Conservation (phyloP, 2,329 filamentous ascomycete genomes). For the Xylariaceae sp. region DNA sequence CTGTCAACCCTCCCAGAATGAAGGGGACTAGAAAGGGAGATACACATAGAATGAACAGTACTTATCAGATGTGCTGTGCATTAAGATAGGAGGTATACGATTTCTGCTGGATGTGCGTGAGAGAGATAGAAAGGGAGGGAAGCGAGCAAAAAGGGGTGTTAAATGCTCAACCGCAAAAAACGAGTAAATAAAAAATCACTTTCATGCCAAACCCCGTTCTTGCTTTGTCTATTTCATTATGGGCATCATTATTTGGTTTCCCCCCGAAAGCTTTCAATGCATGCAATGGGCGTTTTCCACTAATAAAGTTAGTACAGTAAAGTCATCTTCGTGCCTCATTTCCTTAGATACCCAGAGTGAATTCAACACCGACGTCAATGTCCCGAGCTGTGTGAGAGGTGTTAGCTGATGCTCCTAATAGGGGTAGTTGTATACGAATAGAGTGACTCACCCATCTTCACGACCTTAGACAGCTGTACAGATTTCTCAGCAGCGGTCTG, state of each 20-base stretch:
- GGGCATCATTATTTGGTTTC: constrained; percentile 11
- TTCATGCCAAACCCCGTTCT: constrained; percentile 12
- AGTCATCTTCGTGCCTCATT: constrained; percentile 22
- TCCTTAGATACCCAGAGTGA: constrained; percentile 83
- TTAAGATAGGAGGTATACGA: no score
- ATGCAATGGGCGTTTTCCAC: constrained; percentile 20
- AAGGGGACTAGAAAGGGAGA: no score
- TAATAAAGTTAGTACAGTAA: constrained; percentile 34
- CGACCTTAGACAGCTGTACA: constrained; percentile 97
- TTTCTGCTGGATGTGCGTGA: no score
- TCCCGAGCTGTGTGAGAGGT: constrained; percentile 61
- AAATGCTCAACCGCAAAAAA: constrained; percentile 14
- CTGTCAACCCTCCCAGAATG: no score
- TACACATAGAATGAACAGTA: no score
- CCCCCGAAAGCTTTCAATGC: constrained; percentile 9
- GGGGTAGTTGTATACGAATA: no score
- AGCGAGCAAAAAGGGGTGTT: constrained; percentile 1
- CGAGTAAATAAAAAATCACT: background rate
- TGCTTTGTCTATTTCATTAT: constrained; percentile 11
- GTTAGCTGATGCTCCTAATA: no score
- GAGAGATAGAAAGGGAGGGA: background rate
- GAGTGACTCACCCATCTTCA: constrained; percentile 71
- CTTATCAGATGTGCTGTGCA: no score
- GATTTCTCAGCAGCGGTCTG: constrained; percentile 97
- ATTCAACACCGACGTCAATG: constrained; percentile 95